phyloP scores from a whole-genome alignment of 352 stramenopile species.

The Phytophthora hibernalis region DNA sequence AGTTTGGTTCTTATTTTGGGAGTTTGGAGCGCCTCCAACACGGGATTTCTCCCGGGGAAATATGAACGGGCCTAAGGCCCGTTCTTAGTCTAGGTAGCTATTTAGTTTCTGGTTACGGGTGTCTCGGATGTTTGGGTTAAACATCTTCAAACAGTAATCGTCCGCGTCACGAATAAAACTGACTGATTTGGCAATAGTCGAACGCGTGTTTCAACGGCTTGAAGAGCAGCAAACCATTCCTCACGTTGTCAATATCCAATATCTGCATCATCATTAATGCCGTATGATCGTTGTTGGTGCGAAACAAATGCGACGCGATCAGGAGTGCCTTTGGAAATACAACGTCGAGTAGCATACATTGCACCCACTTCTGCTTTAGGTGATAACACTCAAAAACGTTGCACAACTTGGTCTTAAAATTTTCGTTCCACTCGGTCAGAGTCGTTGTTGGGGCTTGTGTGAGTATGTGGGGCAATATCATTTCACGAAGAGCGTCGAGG shows the following conservation, averaged over 20 bases:
- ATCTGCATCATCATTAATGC: constrained; percentile 32
- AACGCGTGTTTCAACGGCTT: constrained; percentile 29
- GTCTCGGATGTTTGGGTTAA: no score
- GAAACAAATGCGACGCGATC: constrained; percentile 34
- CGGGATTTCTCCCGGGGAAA: no score
- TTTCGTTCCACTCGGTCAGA: constrained; percentile 10
- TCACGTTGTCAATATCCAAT: constrained; percentile 39
- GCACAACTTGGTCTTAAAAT: constrained; percentile 28
- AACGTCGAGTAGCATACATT: constrained; percentile 35
- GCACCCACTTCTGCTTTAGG: constrained; percentile 22
- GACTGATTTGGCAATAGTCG: constrained; percentile 23
- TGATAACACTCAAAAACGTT: constrained; percentile 31
- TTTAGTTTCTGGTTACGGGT: no score
- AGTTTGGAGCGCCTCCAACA: no score
- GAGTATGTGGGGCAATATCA: constrained; percentile 21
- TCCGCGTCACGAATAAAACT: constrained; percentile 3
- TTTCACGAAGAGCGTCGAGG: constrained; percentile 8
- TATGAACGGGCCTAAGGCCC: no score
- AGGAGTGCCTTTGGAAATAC: constrained; percentile 28
- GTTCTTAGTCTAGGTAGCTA: no score
- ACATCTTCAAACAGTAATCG: no score
- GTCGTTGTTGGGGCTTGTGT: constrained; percentile 20
- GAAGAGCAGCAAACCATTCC: constrained; percentile 36
- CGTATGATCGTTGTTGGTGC: constrained; percentile 31
- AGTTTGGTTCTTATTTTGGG: no score